Evolutionary conservation across 441 rosid genomes (phyloP).

Genomic region (Viola pubescens): DNA sequence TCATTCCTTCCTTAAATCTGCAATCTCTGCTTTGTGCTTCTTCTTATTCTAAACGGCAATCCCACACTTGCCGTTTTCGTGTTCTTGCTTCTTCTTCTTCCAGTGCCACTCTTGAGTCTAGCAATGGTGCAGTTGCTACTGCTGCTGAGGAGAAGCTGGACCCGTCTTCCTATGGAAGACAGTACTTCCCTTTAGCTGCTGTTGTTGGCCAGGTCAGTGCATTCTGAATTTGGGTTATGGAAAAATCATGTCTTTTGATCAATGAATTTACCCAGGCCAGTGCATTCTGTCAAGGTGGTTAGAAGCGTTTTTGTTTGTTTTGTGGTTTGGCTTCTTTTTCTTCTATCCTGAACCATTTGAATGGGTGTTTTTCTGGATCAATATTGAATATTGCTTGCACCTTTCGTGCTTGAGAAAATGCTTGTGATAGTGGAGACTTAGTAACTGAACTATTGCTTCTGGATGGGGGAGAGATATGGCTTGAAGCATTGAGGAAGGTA

Average conservation of each 20-base stretch:
- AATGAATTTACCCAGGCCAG: too few species aligned
- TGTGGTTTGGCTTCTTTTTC: too few species aligned
- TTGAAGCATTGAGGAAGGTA: too few species aligned
- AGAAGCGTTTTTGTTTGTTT: too few species aligned
- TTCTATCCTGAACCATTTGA: too few species aligned
- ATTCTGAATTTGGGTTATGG: neutral
- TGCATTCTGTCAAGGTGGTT: too few species aligned
- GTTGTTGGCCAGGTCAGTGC: slow-evolving; percentile 79
- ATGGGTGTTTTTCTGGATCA: too few species aligned
- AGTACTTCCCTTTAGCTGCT: slow-evolving; percentile 85
- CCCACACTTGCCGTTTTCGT: slow-evolving; percentile 20
- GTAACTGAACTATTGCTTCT: too few species aligned
- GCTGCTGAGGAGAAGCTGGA: slow-evolving; percentile 22
- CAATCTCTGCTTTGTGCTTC: slow-evolving; percentile 25
- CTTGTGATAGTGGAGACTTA: too few species aligned
- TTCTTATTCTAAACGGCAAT: slow-evolving; percentile 23
- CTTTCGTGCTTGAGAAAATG: too few species aligned
- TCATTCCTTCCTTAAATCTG: slow-evolving; percentile 20
- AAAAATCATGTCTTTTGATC: neutral
- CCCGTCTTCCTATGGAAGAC: slow-evolving; percentile 55
- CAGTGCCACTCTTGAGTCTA: slow-evolving; percentile 41
- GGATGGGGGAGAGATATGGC: too few species aligned
- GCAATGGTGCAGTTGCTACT: slow-evolving; percentile 46
- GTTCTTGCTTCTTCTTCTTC: slow-evolving; percentile 28
- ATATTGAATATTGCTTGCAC: too few species aligned